These are phyloP conservation scores for Plasmodium gallinaceum DNA, from an alignment of 169 alveolate species.

Conservation along the genomic window DNA sequence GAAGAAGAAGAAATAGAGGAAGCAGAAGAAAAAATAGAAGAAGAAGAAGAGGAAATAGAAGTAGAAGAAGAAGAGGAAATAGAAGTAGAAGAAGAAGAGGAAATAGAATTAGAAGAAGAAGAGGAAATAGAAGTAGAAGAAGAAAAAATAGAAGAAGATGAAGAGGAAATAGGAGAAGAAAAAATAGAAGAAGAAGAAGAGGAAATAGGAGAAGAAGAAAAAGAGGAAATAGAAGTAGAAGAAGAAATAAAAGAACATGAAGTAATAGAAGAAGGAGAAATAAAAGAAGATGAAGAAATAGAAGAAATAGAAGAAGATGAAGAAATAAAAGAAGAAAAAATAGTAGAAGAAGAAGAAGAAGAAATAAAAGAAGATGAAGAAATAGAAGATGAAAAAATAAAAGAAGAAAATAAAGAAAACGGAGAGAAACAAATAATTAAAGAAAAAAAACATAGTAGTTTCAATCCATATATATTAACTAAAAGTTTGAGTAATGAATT, in stretches of 20 bases:
- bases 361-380: background rate
- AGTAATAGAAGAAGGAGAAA: conserved; percentile 7
- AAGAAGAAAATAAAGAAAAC: background rate
- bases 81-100: conserved; percentile 19
- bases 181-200: conserved; percentile 4
- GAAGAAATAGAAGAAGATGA: background rate
- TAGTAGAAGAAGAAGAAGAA: background rate
- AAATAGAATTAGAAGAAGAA: background rate
- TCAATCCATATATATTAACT: too few relatives aligned
- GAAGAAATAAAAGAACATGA: conserved; percentile 33
- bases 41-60: conserved; percentile 37
- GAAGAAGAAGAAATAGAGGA: conserved; percentile 13
- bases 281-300: background rate
- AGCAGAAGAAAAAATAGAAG: conserved; percentile 8
- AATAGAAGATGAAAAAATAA: background rate
- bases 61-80: conserved; percentile 16
- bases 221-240: conserved; percentile 4
- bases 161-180: background rate
- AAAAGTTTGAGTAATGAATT: too few relatives aligned
- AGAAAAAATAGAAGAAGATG: conserved; percentile 17
- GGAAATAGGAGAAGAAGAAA: conserved; percentile 8
- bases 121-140: background rate
- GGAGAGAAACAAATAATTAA: too few relatives aligned
- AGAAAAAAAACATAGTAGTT: too few relatives aligned
- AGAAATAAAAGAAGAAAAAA: conserved; percentile 9